Base-by-base conservation (phyloP, 495 filamentous ascomycete genomes). In the Lasiosphaeriaceae sp. region DNA sequence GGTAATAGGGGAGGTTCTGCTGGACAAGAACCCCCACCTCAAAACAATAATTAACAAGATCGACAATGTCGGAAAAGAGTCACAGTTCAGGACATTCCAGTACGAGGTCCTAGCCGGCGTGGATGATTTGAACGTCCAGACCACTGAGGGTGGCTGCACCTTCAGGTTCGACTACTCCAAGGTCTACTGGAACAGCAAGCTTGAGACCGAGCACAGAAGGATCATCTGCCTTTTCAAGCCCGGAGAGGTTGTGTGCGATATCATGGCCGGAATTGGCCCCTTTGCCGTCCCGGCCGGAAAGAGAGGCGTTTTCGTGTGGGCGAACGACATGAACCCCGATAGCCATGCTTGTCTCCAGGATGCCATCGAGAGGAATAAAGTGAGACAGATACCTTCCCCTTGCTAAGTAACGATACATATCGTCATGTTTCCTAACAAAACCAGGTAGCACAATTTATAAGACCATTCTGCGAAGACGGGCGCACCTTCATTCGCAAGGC, bases 191-290 rank as follows among this genome's bases (percentile, higher is more conserved):
- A 99, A 99, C 72, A 89, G 82, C 60, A 83, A 92, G 55, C 79
- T 99, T 11, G 85, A 92, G 56, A 88, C 85, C 11, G 94, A 99
- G 70, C 94, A 99, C 68, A 81, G 83, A 46, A 80, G 94, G 2
- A 74, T 99, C 11, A 82, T 95, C 55, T 74, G 82, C 46, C 75
- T 87, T 52, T 98, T 97, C 75, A 73, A 81, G 41, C 81, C 84
- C 1, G 90, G 94, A 21, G 90, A 97, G 60, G 91, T 92, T 22
- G 89, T 97, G 8, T 90, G 87, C 76, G 94, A 99, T 70, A 89
- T 97, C 57, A 99, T 99, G 94, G 92, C 93, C 9, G 94, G 94
- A 31, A 89, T 99, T 44, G 94, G 94, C 1, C 94, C 94, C 1
- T 99, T 99, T 69, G 92, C 92, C 26, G 77, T 97, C 2, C 94